Percentiles rank a stretch among this genome's conserved stretches.
Conservation (phyloP, 2,329 filamentous ascomycete species). For the Claviceps sp. region DNA sequence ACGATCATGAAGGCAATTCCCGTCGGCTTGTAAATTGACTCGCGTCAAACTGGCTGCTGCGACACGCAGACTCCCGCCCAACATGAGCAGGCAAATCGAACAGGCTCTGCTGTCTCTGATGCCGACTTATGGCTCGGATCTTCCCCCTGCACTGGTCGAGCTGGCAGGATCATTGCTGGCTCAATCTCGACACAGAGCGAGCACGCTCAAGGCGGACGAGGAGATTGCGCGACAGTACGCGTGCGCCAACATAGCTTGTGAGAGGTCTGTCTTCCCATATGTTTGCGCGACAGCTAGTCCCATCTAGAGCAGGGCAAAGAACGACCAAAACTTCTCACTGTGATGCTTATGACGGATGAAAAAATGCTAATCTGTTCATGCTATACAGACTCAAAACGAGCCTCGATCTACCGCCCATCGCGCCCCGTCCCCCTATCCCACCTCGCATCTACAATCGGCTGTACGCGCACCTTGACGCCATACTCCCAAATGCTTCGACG, state of each 20-base stretch:
- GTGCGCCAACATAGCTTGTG: slow-evolving; percentile 82
- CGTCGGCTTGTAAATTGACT: background rate
- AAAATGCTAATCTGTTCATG: background rate
- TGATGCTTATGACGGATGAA: background rate
- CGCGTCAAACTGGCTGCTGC: background rate
- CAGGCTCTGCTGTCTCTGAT: slow-evolving; percentile 60
- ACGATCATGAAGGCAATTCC: no score
- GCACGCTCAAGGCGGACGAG: slow-evolving; percentile 69
- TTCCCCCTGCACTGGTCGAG: slow-evolving; percentile 57
- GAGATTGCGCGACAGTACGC: slow-evolving; percentile 76
- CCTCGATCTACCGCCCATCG: slow-evolving; percentile 64
- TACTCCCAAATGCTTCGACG: slow-evolving; percentile 37
- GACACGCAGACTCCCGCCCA: background rate
- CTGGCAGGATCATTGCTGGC: slow-evolving; percentile 62
- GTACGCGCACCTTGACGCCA: slow-evolving; percentile 65
- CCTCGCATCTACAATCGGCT: slow-evolving; percentile 75
- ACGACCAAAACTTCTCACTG: no score
- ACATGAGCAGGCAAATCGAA: slow-evolving; percentile 63
- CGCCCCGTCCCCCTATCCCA: slow-evolving; percentile 62
- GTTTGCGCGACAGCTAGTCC: background rate
- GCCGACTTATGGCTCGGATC: slow-evolving; percentile 53
- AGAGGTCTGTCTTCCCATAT: slow-evolving; percentile 38
- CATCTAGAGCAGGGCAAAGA: no score
- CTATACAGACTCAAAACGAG: slow-evolving; percentile 52
- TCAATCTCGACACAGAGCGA: slow-evolving; percentile 66